Conservation (phyloP, 176 grass and related monocot genomes). For the Pontederia paniculata region DNA sequence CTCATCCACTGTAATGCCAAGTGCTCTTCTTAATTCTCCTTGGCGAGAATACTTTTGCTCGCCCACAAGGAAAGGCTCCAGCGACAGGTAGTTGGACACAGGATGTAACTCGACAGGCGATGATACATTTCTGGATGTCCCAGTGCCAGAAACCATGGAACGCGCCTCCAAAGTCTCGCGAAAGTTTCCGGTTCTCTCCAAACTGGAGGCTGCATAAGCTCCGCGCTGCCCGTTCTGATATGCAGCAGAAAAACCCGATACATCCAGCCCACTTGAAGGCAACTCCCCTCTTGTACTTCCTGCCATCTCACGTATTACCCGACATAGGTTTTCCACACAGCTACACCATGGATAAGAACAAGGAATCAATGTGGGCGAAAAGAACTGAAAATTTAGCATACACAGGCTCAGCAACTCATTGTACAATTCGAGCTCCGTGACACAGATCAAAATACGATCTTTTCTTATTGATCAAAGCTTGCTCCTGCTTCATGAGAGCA, state of each 20-base stretch:
- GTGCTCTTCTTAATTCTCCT: slow-evolving; percentile 47
- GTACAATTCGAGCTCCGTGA: too few relatives aligned
- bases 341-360: too few relatives aligned
- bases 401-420: too few relatives aligned
- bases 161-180: slow-evolving; percentile 27
- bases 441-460: too few relatives aligned
- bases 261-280: slow-evolving; percentile 19
- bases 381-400: too few relatives aligned
- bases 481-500: too few relatives aligned
- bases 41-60: slow-evolving; percentile 44
- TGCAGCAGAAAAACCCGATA: slow-evolving; percentile 11
- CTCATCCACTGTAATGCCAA: slow-evolving; percentile 39
- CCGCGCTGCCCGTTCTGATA: slow-evolving; percentile 20
- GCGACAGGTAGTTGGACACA: slow-evolving; percentile 38
- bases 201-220: slow-evolving; percentile 11
- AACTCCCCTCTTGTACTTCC: slow-evolving; percentile 23
- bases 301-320: slow-evolving; percentile 17
- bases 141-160: slow-evolving; percentile 9
- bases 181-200: slow-evolving; percentile 26
- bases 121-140: slow-evolving; percentile 26
- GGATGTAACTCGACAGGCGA: slow-evolving; percentile 21
- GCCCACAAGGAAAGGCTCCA: slow-evolving; percentile 32
- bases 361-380: too few relatives aligned
- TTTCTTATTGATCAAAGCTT: too few relatives aligned
- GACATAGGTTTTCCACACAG: too few relatives aligned